These are phyloP conservation scores for Ambrosiella cleistominuta DNA, from an alignment of 2,329 filamentous ascomycete genomes.

Conservation along the genomic window DNA sequence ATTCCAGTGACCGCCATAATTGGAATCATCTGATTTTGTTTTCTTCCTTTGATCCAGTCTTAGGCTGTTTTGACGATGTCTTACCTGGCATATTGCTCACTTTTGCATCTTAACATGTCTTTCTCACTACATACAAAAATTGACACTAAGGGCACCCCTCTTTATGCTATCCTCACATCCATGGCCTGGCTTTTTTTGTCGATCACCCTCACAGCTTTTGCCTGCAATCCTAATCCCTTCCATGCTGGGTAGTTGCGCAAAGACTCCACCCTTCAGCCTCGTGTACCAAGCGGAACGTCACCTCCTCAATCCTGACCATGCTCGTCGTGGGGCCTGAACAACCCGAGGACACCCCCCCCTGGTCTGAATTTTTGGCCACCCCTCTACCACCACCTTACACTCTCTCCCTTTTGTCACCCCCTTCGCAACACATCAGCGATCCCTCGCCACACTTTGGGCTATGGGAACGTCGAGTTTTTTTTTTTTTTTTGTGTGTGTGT, in stretches of 20 bases:
- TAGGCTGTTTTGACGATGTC: neutral
- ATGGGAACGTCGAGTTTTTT: neutral
- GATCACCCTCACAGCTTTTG: neutral
- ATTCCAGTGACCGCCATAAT: too few species aligned
- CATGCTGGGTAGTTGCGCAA: neutral
- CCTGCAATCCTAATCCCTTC: neutral
- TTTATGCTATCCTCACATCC: neutral
- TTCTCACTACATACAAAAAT: neutral
- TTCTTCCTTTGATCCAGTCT: too few species aligned
- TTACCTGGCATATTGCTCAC: neutral
- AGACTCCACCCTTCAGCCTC: neutral
- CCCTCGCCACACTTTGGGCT: neutral
- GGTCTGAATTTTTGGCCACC: too few species aligned
- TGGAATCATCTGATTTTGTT: too few species aligned
- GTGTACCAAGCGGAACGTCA: neutral
- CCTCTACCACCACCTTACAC: too few species aligned
- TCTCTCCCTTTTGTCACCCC: neutral
- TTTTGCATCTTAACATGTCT: too few species aligned
- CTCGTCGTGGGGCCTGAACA: too few species aligned
- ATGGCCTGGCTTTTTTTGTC: neutral
- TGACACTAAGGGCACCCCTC: neutral
- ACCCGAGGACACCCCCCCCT: neutral
- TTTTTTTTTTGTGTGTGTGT: neutral
- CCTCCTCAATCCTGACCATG: neutral
- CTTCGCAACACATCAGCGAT: neutral